Base-by-base conservation (phyloP, 768 basidiomycete species). In the Asterophora parasitica region DNA sequence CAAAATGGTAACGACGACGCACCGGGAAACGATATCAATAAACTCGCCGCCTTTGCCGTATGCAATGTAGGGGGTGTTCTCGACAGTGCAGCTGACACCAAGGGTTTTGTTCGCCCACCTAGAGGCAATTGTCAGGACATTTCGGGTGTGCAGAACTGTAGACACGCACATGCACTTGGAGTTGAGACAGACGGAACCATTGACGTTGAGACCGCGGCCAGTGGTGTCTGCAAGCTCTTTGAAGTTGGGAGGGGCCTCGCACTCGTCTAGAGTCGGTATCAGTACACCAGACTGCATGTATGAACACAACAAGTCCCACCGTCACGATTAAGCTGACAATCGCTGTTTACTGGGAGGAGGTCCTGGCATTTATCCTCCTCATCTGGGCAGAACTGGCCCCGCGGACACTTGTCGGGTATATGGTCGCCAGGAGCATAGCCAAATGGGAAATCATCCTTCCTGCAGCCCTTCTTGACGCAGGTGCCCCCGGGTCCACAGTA, bases 291-390 rank as follows among this genome's bases (percentile, higher is more conserved):
- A 16, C 50, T 28, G 4, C 28, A 31, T 15, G 27, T 32, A 23
- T 3, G 23, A 23, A 23, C 23, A 38, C 12, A 12, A 41, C 15
- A 39, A n/a, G 42, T 58, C 74, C 46, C 50, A 88, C 91, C 89
- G 64, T 93, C 91, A 44, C 91, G 82, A 61, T 92, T 87, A 50
- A 93, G 77, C 65, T 93, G 90, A 68, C 91, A 93, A 23, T 75
- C 61, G 52, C 79, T 83, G 20, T 74, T 82, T 3, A 89, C 80
- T 1, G 76, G 46, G 12, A 87, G 68, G 28, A 83, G 55, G 4
- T 65, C 53, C 58, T 83, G 77, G 67, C 91, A 94, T 7, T 63
- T 68, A 53, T 82, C 81, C 50, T 78, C 80, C 67, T 92, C 92
- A 58, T 93, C 90, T 0, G 89, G 89, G 64, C 91, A 93, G 64